phyloP scores from a whole-genome alignment of 1,284 basidiomycete species.

The Quambalaria eucalypti region DNA sequence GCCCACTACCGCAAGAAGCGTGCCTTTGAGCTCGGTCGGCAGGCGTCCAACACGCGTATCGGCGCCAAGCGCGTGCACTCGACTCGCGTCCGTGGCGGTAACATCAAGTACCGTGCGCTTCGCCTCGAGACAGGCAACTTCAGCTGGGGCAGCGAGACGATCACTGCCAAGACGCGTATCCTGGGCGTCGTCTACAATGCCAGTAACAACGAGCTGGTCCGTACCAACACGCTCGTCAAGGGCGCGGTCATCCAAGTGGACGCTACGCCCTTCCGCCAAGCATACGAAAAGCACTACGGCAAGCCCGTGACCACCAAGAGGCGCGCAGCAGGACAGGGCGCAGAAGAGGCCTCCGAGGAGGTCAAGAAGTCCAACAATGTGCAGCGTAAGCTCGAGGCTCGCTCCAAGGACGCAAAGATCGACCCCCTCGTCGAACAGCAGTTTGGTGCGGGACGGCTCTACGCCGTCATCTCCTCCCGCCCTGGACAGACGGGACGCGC shows the following conservation, averaged over 20 bases:
- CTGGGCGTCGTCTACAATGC: constrained; percentile 47
- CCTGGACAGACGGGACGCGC: constrained; percentile 43
- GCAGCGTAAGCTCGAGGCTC: constrained; percentile 34
- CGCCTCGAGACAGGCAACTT: constrained; percentile 46
- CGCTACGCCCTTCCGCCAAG: constrained; percentile 46
- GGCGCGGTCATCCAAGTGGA: constrained; percentile 45
- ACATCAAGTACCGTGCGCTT: constrained; percentile 46
- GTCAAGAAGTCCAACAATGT: constrained; percentile 37
- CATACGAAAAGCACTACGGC: constrained; percentile 48
- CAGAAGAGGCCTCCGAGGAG: constrained; percentile 25
- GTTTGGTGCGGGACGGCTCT: constrained; percentile 45
- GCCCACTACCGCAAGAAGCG: constrained; percentile 47
- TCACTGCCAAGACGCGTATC: constrained; percentile 46
- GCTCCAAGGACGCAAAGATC: constrained; percentile 39
- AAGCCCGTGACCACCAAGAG: constrained; percentile 45
- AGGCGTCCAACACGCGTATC: constrained; percentile 46
- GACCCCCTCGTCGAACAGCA: constrained; percentile 46
- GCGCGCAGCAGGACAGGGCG: constrained; percentile 34
- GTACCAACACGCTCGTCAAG: constrained; percentile 48
- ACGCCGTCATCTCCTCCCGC: constrained; percentile 43
- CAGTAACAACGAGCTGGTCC: constrained; percentile 47
- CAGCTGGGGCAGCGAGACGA: constrained; percentile 46
- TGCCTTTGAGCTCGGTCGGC: constrained; percentile 45
- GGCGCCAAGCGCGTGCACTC: constrained; percentile 46
- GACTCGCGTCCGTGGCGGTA: constrained; percentile 45